phyloP scores from a whole-genome alignment of 371 early-diverging fungal species.

The Funneliformis caledonium region DNA sequence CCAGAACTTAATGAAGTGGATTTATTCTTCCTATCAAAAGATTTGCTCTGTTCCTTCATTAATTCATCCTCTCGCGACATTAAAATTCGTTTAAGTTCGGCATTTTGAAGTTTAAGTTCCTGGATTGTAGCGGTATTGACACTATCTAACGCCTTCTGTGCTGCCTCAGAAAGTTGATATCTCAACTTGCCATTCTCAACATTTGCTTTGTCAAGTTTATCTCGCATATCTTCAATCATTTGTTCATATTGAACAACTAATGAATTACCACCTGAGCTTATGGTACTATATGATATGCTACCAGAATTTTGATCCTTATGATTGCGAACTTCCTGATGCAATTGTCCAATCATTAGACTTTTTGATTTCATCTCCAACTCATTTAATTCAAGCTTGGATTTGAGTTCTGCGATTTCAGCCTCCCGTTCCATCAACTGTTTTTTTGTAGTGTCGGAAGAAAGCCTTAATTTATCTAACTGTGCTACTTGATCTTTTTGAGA shows the following conservation, averaged over 20 bases:
- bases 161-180: slow-evolving; percentile 9
- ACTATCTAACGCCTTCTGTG: slow-evolving; percentile 1
- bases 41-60: slow-evolving; percentile 20
- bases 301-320: neutral
- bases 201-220: slow-evolving; percentile 4
- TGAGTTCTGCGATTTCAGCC: slow-evolving; percentile 9
- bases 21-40: neutral
- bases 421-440: neutral
- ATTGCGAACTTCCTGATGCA: slow-evolving; percentile 1
- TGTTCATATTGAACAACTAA: slow-evolving; percentile 14
- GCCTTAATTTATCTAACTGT: neutral
- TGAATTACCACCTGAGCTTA: neutral
- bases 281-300: neutral
- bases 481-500: slow-evolving; percentile 14
- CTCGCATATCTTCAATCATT: slow-evolving; percentile 2
- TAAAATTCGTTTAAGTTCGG: neutral
- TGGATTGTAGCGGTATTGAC: neutral
- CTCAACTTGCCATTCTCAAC: slow-evolving; percentile 7
- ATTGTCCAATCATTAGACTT: neutral
- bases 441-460: neutral
- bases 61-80: neutral
- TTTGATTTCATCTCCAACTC: slow-evolving; percentile 19
- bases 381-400: slow-evolving; percentile 26
- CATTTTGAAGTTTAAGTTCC: slow-evolving; percentile 10
- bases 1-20: neutral